phyloP scores from a whole-genome alignment of 140 eudicot species.

The Senecio squalidus region DNA sequence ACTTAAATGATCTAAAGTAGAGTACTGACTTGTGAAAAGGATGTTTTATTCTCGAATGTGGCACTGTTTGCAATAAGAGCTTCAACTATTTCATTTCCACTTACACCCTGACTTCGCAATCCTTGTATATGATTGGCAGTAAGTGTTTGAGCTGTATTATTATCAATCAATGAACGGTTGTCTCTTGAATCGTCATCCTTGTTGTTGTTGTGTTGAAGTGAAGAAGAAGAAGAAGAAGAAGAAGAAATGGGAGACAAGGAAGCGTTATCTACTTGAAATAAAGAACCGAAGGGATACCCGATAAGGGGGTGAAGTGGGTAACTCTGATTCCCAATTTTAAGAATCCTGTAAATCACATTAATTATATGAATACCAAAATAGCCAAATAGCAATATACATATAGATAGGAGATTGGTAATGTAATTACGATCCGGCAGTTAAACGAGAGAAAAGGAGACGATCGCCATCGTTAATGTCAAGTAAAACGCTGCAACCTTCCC shows the following conservation, averaged over 20 bases:
- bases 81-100: constrained; percentile 83
- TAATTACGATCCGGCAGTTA: constrained; percentile 75
- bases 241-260: constrained; percentile 35
- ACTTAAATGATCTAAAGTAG: neutral
- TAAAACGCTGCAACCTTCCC: constrained; percentile 97
- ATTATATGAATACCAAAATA: too few species aligned
- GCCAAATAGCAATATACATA: too few species aligned
- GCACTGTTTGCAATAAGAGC: constrained; percentile 94
- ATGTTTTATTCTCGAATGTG: constrained; percentile 92
- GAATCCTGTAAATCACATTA: constrained; percentile 26
- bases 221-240: neutral
- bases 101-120: constrained; percentile 82
- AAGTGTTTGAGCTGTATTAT: constrained; percentile 90
- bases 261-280: constrained; percentile 72
- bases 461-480: constrained; percentile 92
- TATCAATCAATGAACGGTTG: constrained; percentile 77
- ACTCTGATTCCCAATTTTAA: constrained; percentile 79
- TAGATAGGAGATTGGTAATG: neutral
- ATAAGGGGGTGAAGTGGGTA: constrained; percentile 79
- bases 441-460: constrained; percentile 81
- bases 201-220: constrained; percentile 43
- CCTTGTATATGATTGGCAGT: constrained; percentile 86
- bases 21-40: constrained; percentile 77
- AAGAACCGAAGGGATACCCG: constrained; percentile 80
- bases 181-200: constrained; percentile 43